Evolutionary conservation across 2,329 filamentous ascomycete species (phyloP), one percentile per base, ranked within the genome.

Genomic region (Arachnomyces sp.): DNA sequence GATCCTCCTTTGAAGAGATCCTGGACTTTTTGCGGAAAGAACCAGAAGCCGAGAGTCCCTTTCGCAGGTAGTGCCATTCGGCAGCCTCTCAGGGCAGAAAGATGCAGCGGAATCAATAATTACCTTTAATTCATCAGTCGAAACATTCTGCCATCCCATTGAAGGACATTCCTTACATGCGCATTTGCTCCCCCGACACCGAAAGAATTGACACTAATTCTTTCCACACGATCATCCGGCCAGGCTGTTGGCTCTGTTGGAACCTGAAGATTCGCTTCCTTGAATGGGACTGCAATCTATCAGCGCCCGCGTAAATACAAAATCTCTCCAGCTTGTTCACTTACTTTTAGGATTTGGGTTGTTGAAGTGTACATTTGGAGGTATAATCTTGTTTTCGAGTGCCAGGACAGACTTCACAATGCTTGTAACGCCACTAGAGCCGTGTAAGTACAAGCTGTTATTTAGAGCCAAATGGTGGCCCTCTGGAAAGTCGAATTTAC

Each of bases 131-230:
- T 25, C 20, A 5, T 25, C 9, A 25, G 20, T 25, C 5, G 9
- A 5, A 25, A 25, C 5, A 25, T 5, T 25, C 20, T 25, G 9
- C 20, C 5, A 25, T 5, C 9, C 20, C 20, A 25, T 5, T 25
- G 9, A 53, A 58, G 30, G 53, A 38, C 49, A 49, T 49, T 33
- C 5, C 20, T 25, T 25, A 32, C 58, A 43, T 68, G 64, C 1
- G 63, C 59, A 31, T 66, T 67, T 1, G 66, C 60, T 3, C 65
- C 67, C 4, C 65, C 63, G 35, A 63, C 64, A 1, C 66, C 68
- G 44, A 72, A 73, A 12, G 64, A 63, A 41, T 70, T 72, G 1
- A 74, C 58, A 29, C 65, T 65, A 2, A 66, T 67, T 25, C 65
- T 16, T 11, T 36, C 25, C 5, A 4, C 2, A 7, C 31, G 34